Evolutionary conservation across 176 grass and related monocot species (phyloP).

Genomic region (Bromus sterilis): DNA sequence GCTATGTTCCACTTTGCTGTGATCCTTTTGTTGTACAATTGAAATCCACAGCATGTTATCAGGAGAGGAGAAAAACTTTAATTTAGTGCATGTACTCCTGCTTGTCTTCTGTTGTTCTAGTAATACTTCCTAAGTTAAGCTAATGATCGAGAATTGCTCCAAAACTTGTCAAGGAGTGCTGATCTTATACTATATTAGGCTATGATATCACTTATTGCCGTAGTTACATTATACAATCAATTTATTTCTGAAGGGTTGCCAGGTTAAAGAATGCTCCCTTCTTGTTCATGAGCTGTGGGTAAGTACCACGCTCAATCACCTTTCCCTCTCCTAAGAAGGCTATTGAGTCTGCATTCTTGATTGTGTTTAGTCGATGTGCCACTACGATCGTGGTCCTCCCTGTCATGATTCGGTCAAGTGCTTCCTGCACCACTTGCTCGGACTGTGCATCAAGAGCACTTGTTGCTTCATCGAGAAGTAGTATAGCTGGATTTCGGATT

Average conservation of each 20-base stretch:
- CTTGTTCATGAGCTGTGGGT: slow-evolving; percentile 88
- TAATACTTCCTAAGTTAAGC: not conserved
- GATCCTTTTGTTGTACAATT: slow-evolving; percentile 6
- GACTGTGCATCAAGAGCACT: slow-evolving; percentile 96
- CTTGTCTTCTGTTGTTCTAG: not conserved
- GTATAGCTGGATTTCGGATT: slow-evolving; percentile 79
- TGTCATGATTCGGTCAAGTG: slow-evolving; percentile 91
- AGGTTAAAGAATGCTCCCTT: slow-evolving; percentile 94
- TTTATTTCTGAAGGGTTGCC: slow-evolving; percentile 72
- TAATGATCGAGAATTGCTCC: not conserved
- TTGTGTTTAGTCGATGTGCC: slow-evolving; percentile 95
- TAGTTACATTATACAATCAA: slow-evolving; percentile 9
- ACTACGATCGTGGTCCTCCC: slow-evolving; percentile 88
- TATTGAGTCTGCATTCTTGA: slow-evolving; percentile 85
- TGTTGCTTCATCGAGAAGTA: slow-evolving; percentile 95
- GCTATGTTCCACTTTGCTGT: not conserved
- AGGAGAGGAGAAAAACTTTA: not conserved
- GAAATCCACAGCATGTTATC: slow-evolving; percentile 6
- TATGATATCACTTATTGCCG: slow-evolving; percentile 11
- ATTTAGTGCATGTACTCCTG: not conserved
- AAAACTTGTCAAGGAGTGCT: slow-evolving; percentile 13
- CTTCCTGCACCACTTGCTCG: slow-evolving; percentile 96
- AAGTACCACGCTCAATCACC: slow-evolving; percentile 79
- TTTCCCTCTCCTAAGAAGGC: slow-evolving; percentile 86
- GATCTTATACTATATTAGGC: slow-evolving; percentile 18